These are phyloP conservation scores for Nakazawaea ernobii DNA, from an alignment of 805 yeast species.

Conservation along the genomic window DNA sequence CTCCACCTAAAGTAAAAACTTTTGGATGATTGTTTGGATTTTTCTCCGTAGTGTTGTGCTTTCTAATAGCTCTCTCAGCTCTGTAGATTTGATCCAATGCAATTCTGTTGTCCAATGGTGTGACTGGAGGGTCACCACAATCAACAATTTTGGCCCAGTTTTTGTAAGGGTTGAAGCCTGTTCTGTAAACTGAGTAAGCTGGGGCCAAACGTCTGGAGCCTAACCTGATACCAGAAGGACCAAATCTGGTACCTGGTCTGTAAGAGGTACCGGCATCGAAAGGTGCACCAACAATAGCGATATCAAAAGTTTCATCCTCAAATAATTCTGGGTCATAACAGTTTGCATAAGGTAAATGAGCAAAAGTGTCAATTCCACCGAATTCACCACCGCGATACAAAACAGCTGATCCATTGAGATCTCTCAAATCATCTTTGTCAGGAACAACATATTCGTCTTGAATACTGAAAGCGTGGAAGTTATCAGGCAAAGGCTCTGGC, in stretches of 20 bases:
- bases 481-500: too few species aligned
- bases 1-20: conserved; percentile 54
- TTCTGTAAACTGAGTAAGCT: conserved; percentile 32
- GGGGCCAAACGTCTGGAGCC: conserved; percentile 35
- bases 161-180: conserved; percentile 41
- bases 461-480: too few species aligned
- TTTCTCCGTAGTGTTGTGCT: conserved; percentile 22
- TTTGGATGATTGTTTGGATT: conserved; percentile 26
- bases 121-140: conserved; percentile 58
- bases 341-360: conserved; percentile 35
- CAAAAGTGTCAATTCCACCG: conserved; percentile 48
- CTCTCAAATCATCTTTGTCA: too few species aligned
- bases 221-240: conserved; percentile 47
- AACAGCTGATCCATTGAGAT: too few species aligned
- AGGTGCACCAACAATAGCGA: conserved; percentile 55
- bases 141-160: conserved; percentile 37
- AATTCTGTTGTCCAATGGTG: conserved; percentile 53
- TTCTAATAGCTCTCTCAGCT: conserved; percentile 43
- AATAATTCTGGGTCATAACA: conserved; percentile 36
- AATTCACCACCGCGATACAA: too few species aligned
- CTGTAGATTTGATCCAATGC: conserved; percentile 53
- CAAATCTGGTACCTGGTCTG: conserved; percentile 55
- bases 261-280: conserved; percentile 53
- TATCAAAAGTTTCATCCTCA: conserved; percentile 29
- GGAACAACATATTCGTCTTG: too few species aligned